Base-by-base conservation (phyloP, 495 filamentous ascomycete genomes). In the Recurvomyces mirabilis region DNA sequence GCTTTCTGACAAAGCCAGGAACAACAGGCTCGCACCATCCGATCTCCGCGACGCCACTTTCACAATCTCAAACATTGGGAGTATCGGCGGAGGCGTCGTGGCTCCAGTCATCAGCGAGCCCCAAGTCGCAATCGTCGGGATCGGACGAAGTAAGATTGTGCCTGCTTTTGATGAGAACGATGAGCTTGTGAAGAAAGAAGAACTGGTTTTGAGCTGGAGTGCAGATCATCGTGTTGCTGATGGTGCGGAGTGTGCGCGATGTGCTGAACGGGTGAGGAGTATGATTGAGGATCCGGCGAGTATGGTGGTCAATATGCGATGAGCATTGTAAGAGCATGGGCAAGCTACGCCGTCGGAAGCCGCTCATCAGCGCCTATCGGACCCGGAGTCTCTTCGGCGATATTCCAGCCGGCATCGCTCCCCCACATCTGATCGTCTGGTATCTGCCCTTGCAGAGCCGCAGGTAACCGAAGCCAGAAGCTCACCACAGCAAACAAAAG, bases 31-130 rank as follows among this genome's bases (percentile, higher is more conserved):
- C 5, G 71, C 78, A 0, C 67, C 79, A 4, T 69, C 75, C 7
- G 88, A 99, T 63, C 64, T 96, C 38, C 74, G 64, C 37, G 88
- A 88, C 24, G 87, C 87, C 2, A 95, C 91, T 0, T 87, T 99
- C 56, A 95, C 93, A 0, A 76, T 99, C 20, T 93, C 85, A 46
- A 99, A 99, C 56, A 88, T 99, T 47, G 93, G 93, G n/a, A 93
- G 77, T 50, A 87, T 99, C 30, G 93, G 93, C 14, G 93, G 93
- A 3, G 89, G 82, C 0, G 93, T 93, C 53, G 77, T 96, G 19
- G 75, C 79, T 4, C 93, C 93, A 1, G 79, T 99, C n/a, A 81
- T 96, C 46, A 81, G 93, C 19, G 75, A 80, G 33, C 80, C 70
- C 31, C 89, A 99, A 61, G 83, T 95, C 17, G 87, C 85, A 9